Evolutionary conservation across 2,329 filamentous ascomycete genomes (phyloP).

Genomic region (Scleromitrula shiraiana): DNA sequence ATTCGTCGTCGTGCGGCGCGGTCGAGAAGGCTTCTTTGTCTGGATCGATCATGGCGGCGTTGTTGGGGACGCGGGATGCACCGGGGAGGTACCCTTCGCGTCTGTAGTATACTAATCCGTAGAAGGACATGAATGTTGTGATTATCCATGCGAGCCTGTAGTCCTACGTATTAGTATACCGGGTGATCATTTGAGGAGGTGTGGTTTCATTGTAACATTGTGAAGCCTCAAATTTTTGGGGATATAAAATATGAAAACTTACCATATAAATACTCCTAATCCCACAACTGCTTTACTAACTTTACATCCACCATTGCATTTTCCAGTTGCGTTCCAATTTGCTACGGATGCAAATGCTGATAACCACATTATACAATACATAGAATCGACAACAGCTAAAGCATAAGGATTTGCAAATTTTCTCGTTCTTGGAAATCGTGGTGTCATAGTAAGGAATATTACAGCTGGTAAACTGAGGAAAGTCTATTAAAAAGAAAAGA

Average conservation of each 20-base stretch:
- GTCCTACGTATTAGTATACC: too few relatives aligned
- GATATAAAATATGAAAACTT: too few relatives aligned
- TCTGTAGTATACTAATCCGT: conserved; percentile 53
- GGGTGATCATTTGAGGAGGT: too few relatives aligned
- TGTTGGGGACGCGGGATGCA: conserved; percentile 23
- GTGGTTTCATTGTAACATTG: too few relatives aligned
- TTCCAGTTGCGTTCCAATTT: conserved; percentile 49
- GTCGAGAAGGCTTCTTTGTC: conserved; percentile 64
- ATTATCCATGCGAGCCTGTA: conserved; percentile 47
- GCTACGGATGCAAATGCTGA: conserved; percentile 60
- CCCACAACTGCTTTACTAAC: conserved; percentile 56
- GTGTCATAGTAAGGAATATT: conserved; percentile 58
- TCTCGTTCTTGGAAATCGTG: conserved; percentile 53
- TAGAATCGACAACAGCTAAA: conserved; percentile 49
- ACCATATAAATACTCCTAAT: conserved; percentile 56
- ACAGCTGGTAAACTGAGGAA: conserved; percentile 57
- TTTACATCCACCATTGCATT: conserved; percentile 49
- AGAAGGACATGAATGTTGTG: conserved; percentile 49
- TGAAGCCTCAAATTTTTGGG: too few relatives aligned
- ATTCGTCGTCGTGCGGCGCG: conserved; percentile 59
- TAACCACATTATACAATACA: conserved; percentile 55
- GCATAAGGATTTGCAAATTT: conserved; percentile 54
- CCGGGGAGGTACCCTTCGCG: conserved; percentile 55
- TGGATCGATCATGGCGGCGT: conserved; percentile 48
- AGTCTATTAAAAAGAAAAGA: too few relatives aligned